Base-by-base conservation (phyloP, 148 eudicot genomes). In the Limonium bicolor region DNA sequence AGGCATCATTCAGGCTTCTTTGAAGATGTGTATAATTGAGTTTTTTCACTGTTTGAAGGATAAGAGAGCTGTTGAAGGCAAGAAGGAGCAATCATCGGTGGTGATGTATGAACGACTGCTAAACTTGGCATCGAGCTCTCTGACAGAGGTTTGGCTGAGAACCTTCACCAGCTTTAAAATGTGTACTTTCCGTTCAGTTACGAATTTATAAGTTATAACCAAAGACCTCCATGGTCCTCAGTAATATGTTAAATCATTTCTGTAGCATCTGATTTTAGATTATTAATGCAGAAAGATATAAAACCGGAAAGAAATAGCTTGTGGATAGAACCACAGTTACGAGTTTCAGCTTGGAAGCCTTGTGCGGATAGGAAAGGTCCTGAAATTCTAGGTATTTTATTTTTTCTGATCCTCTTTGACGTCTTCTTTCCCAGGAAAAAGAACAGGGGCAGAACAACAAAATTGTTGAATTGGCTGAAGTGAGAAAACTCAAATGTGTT, bases 91-190 rank as follows among this genome's bases (percentile, higher is more conserved):
- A 41, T 42, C 53, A 32, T 63, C 74, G 4, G 55, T 68, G 22
- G 55, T 60, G 63, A 71, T 83, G 96, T 80, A 87, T 59, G 63
- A 54, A 8, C 77, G 84, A 30, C 86, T 88, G 13, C 36, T 75
- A 15, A 62, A 69, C 30, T 62, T 80, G 66, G 94, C 94, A 41
- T 58, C 81, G 20, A 48, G 57, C 38, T 58, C 75, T 63, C 81
- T 74, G 50, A 59, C 64, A 33, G 71, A 88, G 94, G 94, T 82
- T 61, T 32, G 53, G 25, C 7, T 24, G 13, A 38, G 42, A 38
- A 19, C 42, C 42, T 38, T 38, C 23, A 18, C 24, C 6, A 17
- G 14, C 42, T 19, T 39, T 12, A 41, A 22, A 22, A 26, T 46
- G 19, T 34, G 14, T 22, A 22, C 5, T 39, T 45, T 36, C 26